Conservation (phyloP, 257 asterid genomes). For the Solanum chmielewskii region DNA sequence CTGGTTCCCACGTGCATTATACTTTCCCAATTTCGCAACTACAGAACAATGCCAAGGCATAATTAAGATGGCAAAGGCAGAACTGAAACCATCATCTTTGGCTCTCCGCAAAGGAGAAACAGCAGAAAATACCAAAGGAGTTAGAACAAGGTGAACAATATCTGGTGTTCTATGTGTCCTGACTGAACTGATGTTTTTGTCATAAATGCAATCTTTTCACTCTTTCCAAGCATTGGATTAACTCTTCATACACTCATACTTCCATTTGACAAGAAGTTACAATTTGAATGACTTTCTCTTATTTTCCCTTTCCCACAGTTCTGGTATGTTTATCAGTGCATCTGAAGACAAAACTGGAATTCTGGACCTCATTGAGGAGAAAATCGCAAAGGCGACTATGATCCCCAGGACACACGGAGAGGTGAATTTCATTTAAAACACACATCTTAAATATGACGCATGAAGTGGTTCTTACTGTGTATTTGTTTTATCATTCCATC, state of each 20-base stretch:
- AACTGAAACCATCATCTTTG: conserved; percentile 59
- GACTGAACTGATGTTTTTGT: background rate
- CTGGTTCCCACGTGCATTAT: conserved; percentile 78
- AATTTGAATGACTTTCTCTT: background rate
- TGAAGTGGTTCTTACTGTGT: background rate
- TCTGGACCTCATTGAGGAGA: conserved; percentile 56
- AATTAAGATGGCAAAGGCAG: conserved; percentile 42
- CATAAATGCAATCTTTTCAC: background rate
- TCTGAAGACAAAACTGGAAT: conserved; percentile 77
- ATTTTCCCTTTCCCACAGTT: conserved; percentile 24
- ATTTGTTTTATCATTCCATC: background rate
- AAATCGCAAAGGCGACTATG: conserved; percentile 77
- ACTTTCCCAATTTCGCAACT: conserved; percentile 88
- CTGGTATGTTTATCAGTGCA: conserved; percentile 79
- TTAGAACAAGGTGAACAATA: conserved; percentile 76
- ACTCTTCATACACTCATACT: background rate
- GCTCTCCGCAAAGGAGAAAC: conserved; percentile 90
- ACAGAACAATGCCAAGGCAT: conserved; percentile 67
- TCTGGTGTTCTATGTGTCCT: background rate
- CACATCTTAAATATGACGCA: background rate
- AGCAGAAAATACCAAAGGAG: conserved; percentile 63
- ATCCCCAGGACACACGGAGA: conserved; percentile 72
- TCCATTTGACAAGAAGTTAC: background rate
- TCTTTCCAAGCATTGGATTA: background rate
- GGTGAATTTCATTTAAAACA: conserved; percentile 21